A percentile compares a stretch with the other conserved stretches of the same genome.
These are phyloP conservation scores for Amanita polypyramis DNA, from an alignment of 768 basidiomycete genomes.

Conservation along the genomic window DNA sequence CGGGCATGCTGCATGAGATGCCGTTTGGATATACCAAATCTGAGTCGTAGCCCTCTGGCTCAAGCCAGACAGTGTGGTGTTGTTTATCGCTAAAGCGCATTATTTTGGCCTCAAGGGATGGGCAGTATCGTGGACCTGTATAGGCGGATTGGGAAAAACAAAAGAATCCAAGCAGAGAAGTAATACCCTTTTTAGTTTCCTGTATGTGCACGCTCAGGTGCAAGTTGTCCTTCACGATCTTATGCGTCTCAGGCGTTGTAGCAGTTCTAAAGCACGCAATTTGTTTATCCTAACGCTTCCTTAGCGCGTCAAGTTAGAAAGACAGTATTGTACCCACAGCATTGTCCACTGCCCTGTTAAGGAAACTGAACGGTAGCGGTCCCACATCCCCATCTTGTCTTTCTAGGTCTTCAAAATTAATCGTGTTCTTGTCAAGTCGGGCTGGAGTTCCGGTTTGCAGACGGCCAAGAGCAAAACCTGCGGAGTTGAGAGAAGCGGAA, in stretches of 20 bases:
- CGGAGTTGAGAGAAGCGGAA: conserved; percentile 60
- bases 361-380: conserved; percentile 68
- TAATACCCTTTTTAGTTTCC: conserved; percentile 73
- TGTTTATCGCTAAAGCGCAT: conserved; percentile 65
- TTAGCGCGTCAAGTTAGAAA: neutral
- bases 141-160: neutral
- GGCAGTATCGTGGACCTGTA: conserved; percentile 83
- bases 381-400: conserved; percentile 56
- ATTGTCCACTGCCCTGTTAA: conserved; percentile 61
- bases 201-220: conserved; percentile 78
- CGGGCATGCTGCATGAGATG: conserved; percentile 78
- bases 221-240: conserved; percentile 64
- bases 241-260: conserved; percentile 67
- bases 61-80: conserved; percentile 74
- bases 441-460: conserved; percentile 86
- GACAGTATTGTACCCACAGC: conserved; percentile 32
- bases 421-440: conserved; percentile 57
- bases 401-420: conserved; percentile 53
- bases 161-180: neutral
- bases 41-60: conserved; percentile 88
- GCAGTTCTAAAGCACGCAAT: conserved; percentile 60
- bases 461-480: conserved; percentile 76
- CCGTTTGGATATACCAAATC: conserved; percentile 89
- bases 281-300: conserved; percentile 49
- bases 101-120: conserved; percentile 83